phyloP scores from a whole-genome alignment of 2,329 filamentous ascomycete species.

The Xylariaceae sp. region DNA sequence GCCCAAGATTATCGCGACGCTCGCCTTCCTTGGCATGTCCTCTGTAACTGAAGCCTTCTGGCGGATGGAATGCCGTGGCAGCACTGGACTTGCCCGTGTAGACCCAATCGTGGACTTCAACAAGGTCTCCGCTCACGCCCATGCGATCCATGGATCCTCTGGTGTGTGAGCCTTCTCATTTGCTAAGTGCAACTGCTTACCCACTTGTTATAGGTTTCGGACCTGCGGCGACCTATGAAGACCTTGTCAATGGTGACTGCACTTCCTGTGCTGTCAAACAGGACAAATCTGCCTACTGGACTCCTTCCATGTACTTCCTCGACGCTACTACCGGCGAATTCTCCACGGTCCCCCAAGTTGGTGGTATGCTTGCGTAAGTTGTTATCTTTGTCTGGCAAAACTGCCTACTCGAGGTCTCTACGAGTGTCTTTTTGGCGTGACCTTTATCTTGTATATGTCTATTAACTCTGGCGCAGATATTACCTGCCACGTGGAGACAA shows the following conservation, averaged over 20 bases:
- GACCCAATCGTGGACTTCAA: conserved; percentile 70
- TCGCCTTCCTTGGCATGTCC: conserved; percentile 29
- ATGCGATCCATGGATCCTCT: conserved; percentile 69
- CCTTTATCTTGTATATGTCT: background rate
- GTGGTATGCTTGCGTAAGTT: conserved; percentile 80
- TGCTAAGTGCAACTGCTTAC: background rate
- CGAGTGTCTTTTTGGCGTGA: too few species aligned
- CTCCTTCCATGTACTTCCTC: conserved; percentile 72
- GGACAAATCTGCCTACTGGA: conserved; percentile 88
- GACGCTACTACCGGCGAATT: conserved; percentile 58
- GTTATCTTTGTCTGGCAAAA: background rate
- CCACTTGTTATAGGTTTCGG: conserved; percentile 52
- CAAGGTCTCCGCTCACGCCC: conserved; percentile 57
- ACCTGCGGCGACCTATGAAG: conserved; percentile 48
- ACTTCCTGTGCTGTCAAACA: conserved; percentile 75
- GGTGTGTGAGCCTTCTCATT: conserved; percentile 49
- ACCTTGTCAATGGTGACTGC: conserved; percentile 59
- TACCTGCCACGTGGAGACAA: conserved; percentile 66
- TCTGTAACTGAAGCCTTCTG: conserved; percentile 64
- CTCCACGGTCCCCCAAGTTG: conserved; percentile 66
- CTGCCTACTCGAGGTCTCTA: too few species aligned
- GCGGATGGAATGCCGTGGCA: conserved; percentile 79
- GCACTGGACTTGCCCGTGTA: conserved; percentile 63
- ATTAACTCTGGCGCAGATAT: conserved; percentile 50
- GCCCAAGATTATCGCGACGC: conserved; percentile 21